Conservation (phyloP, 139 green algal species). For the Tetratostichococcus sp. region DNA sequence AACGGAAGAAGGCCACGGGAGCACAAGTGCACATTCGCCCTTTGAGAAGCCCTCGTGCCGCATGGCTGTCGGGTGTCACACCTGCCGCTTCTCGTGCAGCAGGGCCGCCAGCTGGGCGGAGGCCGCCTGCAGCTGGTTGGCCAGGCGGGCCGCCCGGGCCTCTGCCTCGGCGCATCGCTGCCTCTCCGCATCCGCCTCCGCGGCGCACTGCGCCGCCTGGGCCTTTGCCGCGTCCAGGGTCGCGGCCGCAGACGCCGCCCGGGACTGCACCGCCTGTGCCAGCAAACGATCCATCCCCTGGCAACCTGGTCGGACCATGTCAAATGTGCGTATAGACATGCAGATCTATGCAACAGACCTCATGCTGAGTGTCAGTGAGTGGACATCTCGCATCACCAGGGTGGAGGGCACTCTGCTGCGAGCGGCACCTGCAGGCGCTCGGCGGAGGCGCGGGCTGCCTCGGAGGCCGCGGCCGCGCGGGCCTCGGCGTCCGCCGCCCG, state of each 20-base stretch:
- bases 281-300: not conserved
- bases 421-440: conserved; percentile 33
- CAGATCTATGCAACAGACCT: no score
- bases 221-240: conserved; percentile 14
- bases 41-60: no score
- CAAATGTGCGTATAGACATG: no score
- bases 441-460: conserved; percentile 9
- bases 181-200: conserved; percentile 6
- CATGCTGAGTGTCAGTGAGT: no score
- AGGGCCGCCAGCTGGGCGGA: conserved; percentile 8
- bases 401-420: no score
- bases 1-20: no score
- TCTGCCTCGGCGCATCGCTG: conserved; percentile 1
- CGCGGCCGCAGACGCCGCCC: not conserved
- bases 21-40: no score
- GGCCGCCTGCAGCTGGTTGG: not conserved
- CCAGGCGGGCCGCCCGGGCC: not conserved
- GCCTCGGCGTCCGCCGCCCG: conserved; percentile 50
- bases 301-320: no score
- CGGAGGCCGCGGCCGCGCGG: conserved; percentile 36
- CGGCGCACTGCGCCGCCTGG: conserved; percentile 2
- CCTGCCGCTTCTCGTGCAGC: not conserved
- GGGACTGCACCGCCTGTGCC: conserved; percentile 7
- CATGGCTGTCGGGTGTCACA: not conserved
- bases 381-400: no score